These are phyloP conservation scores for Cyclotella atomus DNA, from an alignment of 108 stramenopile species.

Conservation along the genomic window DNA sequence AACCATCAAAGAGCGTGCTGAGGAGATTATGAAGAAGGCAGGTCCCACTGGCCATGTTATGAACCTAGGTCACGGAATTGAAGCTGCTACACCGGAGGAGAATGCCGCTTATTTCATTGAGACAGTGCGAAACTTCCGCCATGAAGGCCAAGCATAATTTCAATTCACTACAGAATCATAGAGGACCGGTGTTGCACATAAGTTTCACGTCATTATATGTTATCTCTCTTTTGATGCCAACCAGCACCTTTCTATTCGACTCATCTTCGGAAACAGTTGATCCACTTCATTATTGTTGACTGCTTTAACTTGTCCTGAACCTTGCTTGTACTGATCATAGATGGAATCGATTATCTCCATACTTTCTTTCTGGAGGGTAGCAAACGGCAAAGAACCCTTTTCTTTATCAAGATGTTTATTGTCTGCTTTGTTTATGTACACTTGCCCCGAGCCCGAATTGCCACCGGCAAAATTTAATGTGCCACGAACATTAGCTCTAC, in stretches of 20 bases:
- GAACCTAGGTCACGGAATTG: conserved; percentile 99
- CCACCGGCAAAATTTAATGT: conserved; percentile 47
- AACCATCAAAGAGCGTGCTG: conserved; percentile 91
- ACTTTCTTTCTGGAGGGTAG: conserved; percentile 24
- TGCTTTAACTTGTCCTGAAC: conserved; percentile 44
- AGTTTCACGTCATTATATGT: neutral
- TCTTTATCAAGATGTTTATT: conserved; percentile 44
- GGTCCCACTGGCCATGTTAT: conserved; percentile 93
- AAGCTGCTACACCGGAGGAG: conserved; percentile 94
- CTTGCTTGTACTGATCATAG: conserved; percentile 38
- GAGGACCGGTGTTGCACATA: too few relatives aligned
- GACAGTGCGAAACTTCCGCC: conserved; percentile 93
- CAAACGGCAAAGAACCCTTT: conserved; percentile 45
- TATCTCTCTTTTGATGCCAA: neutral
- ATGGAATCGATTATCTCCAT: conserved; percentile 38
- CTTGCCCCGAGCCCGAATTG: conserved; percentile 36
- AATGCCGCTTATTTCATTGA: conserved; percentile 96
- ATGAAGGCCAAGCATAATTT: conserved; percentile 47
- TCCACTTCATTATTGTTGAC: conserved; percentile 42
- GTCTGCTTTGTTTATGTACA: conserved; percentile 31
- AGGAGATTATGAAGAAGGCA: conserved; percentile 93
- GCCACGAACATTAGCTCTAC: conserved; percentile 39
- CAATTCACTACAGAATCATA: too few relatives aligned
- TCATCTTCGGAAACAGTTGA: conserved; percentile 46
- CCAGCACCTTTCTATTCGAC: conserved; percentile 49